Base-by-base conservation (phyloP, 2,329 filamentous ascomycete genomes). In the Aureobasidium sp. region DNA sequence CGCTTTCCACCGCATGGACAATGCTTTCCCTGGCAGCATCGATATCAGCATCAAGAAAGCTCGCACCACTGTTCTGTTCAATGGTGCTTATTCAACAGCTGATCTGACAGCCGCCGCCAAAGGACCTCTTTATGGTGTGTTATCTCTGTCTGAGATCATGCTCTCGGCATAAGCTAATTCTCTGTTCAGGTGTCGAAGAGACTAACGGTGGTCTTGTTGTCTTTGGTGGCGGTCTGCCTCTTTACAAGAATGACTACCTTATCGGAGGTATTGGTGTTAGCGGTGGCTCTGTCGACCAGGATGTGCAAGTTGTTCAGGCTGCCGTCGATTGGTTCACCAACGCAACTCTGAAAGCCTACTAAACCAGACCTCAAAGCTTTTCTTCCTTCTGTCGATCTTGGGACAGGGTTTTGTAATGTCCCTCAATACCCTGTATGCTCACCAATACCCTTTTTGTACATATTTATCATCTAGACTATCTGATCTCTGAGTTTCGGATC, bases 1-100 rank as follows among this genome's bases (percentile, higher is more conserved):
- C 37, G 70, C 67, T 20, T 70, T 71, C 63, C 63, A 70, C 26
- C 66, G 69, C n/a, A 71, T 69, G 67, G 69, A 71, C 63, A 69
- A 70, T 59, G 67, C 69, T 27, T 70, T 65, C 59, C 67, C 70
- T 29, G 67, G 63, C 34, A 68, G 65, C 50, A 66, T 69, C 44
- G 68, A 71, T 59, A 70, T 71, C 56, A 65, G 62, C 41, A 69
- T 67, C 48, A 70, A 70, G 64, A 70, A 71, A 52, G 69, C 70
- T 15, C 67, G 68, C 57, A 70, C 69, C 0, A 67, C 68, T 8
- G 66, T 66, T n/a, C 63, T 67, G 27, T 71, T 70, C 66, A 71
- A 71, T 39, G 70, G 69, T 13, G 67, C 68, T 34, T 50, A 50
- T 9, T 32, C 47, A 13, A 69, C 67, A 12, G 66, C 64, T n/a